Percentiles rank a stretch among this genome's conserved stretches.
These are phyloP conservation scores for Tirmania nivea DNA, from an alignment of 495 filamentous ascomycete genomes.

Conservation along the genomic window DNA sequence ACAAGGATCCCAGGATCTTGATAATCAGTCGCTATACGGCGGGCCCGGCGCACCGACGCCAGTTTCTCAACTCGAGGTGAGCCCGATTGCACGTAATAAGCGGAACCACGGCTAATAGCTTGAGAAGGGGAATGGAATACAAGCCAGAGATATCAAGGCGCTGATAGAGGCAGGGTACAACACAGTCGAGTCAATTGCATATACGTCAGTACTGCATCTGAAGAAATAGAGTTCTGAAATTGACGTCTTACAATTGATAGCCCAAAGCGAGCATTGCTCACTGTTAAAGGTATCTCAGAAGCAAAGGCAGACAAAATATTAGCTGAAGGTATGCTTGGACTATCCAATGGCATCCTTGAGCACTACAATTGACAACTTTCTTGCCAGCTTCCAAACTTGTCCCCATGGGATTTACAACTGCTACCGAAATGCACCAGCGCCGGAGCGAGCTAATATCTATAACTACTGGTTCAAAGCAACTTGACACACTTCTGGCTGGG, in stretches of 20 bases:
- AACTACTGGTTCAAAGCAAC: slow-evolving; percentile 88
- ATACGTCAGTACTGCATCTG: slow-evolving; percentile 36
- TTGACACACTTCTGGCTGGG: slow-evolving; percentile 85
- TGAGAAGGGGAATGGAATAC: slow-evolving; percentile 53
- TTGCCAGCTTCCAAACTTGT: slow-evolving; percentile 71
- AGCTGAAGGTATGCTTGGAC: slow-evolving; percentile 43
- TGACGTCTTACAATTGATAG: slow-evolving; percentile 20
- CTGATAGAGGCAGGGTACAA: slow-evolving; percentile 81
- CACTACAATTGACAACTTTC: slow-evolving; percentile 6
- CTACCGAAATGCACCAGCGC: slow-evolving; percentile 97
- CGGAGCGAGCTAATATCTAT: slow-evolving; percentile 93
- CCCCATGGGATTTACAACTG: slow-evolving; percentile 95
- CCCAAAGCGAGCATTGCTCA: slow-evolving; percentile 62
- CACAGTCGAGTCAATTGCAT: slow-evolving; percentile 86
- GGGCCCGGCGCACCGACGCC: slow-evolving; percentile 90
- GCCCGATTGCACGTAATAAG: not conserved
- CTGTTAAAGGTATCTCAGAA: slow-evolving; percentile 94
- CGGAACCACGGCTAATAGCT: slow-evolving; percentile 21
- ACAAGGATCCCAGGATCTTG: slow-evolving; percentile 10
- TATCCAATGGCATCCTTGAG: not conserved
- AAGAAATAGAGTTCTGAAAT: not conserved
- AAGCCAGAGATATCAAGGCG: slow-evolving; percentile 82
- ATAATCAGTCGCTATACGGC: slow-evolving; percentile 32
- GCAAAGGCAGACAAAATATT: slow-evolving; percentile 89
- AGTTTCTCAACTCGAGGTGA: slow-evolving; percentile 69